Evolutionary conservation across 2,329 filamentous ascomycete species (phyloP), one percentile per base, ranked within the genome.

Genomic region (Hortaea werneckii): DNA sequence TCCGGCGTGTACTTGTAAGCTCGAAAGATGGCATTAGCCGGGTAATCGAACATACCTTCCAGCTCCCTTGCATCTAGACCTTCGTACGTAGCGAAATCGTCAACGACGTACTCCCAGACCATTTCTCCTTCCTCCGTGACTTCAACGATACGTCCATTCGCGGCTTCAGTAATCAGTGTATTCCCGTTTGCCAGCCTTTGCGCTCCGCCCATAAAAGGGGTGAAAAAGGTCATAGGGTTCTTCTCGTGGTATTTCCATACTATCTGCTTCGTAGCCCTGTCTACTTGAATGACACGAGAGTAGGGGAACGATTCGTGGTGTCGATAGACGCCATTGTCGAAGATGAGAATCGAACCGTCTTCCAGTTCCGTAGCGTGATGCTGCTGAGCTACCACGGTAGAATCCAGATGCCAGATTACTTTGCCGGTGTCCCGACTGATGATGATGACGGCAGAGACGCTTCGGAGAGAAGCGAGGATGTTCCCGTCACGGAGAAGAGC

Each of bases 161-260:
- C 68, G 35, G 63, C 66, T 53, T 73, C 69, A 20, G 64, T 69
- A 5, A 72, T 48, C 43, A 72, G 44, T 0, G 68, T 68, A 49
- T 72, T 72, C 6, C 68, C 67, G 42, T 66, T 67, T 7, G 34
- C 37, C 11, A 72, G 50, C 10, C 65, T 55, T 52, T 72, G 69
- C 6, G 69, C 69, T 41, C 65, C 65, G 13, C 70, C 70, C 69
- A 73, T 72, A 43, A 72, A 72, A 0, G 69, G 68, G 1, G 66
- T 70, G 55, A 71, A 72, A 52, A 71, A 69, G 5, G 58, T 61
- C 43, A 68, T 55, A 5, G 63, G 62, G 37, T 63, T 60, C 1
- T 60, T 54, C 46, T 73, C 70, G 6, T 58, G 58, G 41, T 72
- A 71, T 44, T 72, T 61, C 70, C 70, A 73, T 2, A 66, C 56